Evolutionary conservation across 192 early-diverging fungal genomes (phyloP).

Genomic region (Gonapodya prolifera): DNA sequence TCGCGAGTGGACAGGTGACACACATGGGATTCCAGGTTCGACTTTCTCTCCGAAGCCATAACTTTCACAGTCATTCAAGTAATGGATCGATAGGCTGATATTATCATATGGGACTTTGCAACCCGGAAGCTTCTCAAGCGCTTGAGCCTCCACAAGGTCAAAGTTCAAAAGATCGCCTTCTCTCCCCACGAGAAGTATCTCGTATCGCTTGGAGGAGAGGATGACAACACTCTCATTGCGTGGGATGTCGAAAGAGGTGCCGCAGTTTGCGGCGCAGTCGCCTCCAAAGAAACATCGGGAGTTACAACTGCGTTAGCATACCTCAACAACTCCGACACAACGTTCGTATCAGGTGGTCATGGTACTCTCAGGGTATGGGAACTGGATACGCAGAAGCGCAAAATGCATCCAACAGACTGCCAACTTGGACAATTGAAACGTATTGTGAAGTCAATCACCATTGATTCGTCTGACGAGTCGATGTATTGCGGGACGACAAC

Average conservation of each 20-base stretch:
- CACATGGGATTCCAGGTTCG: conserved; percentile 50
- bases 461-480: conserved; percentile 36
- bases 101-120: conserved; percentile 49
- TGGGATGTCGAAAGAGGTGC: conserved; percentile 35
- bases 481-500: conserved; percentile 52
- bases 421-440: conserved; percentile 45
- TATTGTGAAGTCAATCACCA: conserved; percentile 36
- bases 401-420: conserved; percentile 32
- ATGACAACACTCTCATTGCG: conserved; percentile 42
- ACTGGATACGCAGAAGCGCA: conserved; percentile 29
- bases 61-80: not conserved
- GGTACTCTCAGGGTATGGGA: conserved; percentile 42
- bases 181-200: conserved; percentile 35
- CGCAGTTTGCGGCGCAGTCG: conserved; percentile 39
- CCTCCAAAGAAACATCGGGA: conserved; percentile 35
- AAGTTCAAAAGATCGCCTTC: conserved; percentile 41
- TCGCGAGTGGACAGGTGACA: conserved; percentile 43
- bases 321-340: conserved; percentile 30
- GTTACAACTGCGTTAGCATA: conserved; percentile 31
- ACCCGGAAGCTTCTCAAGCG: conserved; percentile 19
- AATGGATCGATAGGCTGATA: conserved; percentile 32
- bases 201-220: conserved; percentile 37
- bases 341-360: conserved; percentile 39
- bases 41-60: not conserved
- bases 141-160: conserved; percentile 42